A percentile compares a stretch with the other conserved stretches of the same genome.
Conservation (phyloP, 140 eudicot genomes). For the Ambrosia hybrid region DNA sequence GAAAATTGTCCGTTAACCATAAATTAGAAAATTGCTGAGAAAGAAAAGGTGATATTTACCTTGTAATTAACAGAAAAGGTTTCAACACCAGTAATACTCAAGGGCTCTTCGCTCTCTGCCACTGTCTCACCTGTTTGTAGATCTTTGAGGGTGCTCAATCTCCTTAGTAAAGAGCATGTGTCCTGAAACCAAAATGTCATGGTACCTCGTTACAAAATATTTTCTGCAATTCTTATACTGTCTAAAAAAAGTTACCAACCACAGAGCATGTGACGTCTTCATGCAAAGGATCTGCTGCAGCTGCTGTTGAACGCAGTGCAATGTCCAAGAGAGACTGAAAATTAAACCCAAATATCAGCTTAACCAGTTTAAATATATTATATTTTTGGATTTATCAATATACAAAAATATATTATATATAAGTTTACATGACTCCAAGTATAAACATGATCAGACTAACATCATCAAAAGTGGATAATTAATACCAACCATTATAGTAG, state of each 20-base stretch:
- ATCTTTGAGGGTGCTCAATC: conserved; percentile 77
- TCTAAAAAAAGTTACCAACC: conserved; percentile 48
- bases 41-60: conserved; percentile 42
- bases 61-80: conserved; percentile 88
- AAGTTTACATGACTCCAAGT: background rate
- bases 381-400: background rate
- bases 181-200: conserved; percentile 51
- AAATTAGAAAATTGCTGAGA: too few species aligned
- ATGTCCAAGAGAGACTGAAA: conserved; percentile 94
- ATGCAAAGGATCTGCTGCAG: conserved; percentile 97
- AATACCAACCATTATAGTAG: too few species aligned
- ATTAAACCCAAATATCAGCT: conserved; percentile 16
- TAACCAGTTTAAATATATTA: conserved; percentile 13
- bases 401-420: background rate
- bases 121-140: conserved; percentile 56
- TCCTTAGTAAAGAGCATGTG: conserved; percentile 69
- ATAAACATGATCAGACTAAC: background rate
- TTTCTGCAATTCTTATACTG: background rate
- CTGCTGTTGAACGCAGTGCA: conserved; percentile 93
- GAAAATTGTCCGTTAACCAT: background rate
- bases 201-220: conserved; percentile 7
- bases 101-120: conserved; percentile 61
- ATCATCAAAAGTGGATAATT: background rate
- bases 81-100: conserved; percentile 88
- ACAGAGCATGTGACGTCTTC: conserved; percentile 92